These are phyloP conservation scores for Colletotrichum filicis DNA, from an alignment of 2,329 filamentous ascomycete species.

Conservation along the genomic window DNA sequence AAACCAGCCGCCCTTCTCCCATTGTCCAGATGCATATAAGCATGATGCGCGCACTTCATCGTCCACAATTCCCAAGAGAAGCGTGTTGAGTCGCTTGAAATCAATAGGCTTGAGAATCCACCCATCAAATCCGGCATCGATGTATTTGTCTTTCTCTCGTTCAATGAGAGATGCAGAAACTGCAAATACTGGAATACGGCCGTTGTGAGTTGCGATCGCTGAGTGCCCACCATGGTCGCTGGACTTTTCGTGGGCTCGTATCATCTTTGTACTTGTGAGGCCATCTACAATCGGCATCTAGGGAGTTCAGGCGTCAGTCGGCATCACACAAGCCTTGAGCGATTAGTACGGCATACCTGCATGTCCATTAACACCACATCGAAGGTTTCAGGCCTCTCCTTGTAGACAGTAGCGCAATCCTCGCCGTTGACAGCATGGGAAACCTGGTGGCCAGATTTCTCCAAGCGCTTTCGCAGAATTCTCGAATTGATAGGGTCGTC, in stretches of 20 bases:
- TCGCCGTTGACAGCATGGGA: constrained; percentile 83
- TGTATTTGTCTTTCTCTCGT: constrained; percentile 73
- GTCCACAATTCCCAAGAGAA: constrained; percentile 77
- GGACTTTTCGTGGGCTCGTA: constrained; percentile 76
- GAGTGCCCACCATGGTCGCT: constrained; percentile 63
- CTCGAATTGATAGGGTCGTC: constrained; percentile 90
- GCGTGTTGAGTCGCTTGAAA: constrained; percentile 76
- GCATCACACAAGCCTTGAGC: background rate
- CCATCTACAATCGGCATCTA: constrained; percentile 96
- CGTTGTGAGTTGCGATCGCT: constrained; percentile 66
- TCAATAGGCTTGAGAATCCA: constrained; percentile 93
- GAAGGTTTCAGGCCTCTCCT: constrained; percentile 70
- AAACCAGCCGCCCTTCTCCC: constrained; percentile 93
- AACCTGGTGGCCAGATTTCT: constrained; percentile 79
- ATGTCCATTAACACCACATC: constrained; percentile 93
- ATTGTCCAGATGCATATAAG: constrained; percentile 77
- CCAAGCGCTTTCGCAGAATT: constrained; percentile 81
- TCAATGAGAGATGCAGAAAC: constrained; percentile 87
- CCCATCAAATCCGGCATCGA: constrained; percentile 84
- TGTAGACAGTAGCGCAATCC: constrained; percentile 80
- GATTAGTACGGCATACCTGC: constrained; percentile 70
- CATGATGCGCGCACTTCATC: constrained; percentile 67
- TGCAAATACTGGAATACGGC: constrained; percentile 83
- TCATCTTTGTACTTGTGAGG: constrained; percentile 83
- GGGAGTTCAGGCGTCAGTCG: background rate